phyloP scores from a whole-genome alignment of 2,329 filamentous ascomycete species.

The Cordyceps cateniannulata region DNA sequence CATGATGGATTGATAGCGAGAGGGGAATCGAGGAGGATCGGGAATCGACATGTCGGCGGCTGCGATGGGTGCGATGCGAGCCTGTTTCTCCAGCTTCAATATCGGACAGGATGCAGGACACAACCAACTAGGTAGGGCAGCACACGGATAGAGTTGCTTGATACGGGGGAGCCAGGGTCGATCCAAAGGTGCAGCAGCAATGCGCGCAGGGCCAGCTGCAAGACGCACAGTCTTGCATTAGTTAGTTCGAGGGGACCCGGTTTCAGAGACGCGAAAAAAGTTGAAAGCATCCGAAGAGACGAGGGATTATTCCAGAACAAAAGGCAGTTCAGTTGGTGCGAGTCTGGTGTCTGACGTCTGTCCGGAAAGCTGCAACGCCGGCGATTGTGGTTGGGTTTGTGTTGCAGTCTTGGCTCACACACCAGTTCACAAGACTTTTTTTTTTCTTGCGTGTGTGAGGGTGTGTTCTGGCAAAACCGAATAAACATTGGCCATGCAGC shows the following conservation, averaged over 20 bases:
- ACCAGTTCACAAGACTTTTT: not conserved
- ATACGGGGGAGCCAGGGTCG: constrained; percentile 3
- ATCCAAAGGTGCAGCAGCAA: not conserved
- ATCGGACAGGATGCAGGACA: not conserved
- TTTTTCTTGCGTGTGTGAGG: not conserved
- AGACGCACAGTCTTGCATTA: not conserved
- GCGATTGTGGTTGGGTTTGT: not conserved
- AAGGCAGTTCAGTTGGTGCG: not conserved
- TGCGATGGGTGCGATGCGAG: not conserved
- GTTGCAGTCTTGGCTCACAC: not conserved
- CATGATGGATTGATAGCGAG: not conserved
- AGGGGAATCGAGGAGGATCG: not conserved
- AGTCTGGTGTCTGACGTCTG: not conserved
- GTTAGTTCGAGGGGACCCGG: not conserved
- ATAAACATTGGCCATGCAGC: not conserved
- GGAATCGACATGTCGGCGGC: too few relatives aligned
- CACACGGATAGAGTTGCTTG: constrained; percentile 6
- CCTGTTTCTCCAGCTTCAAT: not conserved
- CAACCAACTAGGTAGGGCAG: not conserved
- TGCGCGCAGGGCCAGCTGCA: constrained; percentile 2
- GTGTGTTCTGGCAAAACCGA: not conserved
- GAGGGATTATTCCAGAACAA: not conserved
- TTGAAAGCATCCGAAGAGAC: not conserved
- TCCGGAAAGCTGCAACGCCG: not conserved
- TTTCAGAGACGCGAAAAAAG: not conserved